These are phyloP conservation scores for Apiotrichum sp. DNA, from an alignment of 1,284 basidiomycete genomes.

Conservation along the genomic window DNA sequence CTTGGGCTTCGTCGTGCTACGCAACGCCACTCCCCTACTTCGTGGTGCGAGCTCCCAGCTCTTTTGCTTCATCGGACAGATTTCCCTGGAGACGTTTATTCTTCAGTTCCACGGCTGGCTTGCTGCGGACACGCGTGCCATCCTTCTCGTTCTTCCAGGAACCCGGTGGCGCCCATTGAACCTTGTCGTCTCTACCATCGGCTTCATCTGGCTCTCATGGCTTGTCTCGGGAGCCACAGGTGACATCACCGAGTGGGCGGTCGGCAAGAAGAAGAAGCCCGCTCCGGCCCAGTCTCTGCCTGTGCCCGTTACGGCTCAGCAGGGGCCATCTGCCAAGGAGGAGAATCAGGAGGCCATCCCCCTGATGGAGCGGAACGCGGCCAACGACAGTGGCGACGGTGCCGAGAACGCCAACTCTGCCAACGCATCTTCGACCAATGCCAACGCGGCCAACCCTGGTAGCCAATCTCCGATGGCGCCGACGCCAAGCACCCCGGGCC, in stretches of 20 bases:
- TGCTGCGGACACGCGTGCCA: conserved; percentile 75
- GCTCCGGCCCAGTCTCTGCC: conserved; percentile 11
- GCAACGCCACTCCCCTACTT: conserved; percentile 66
- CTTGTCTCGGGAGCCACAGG: conserved; percentile 68
- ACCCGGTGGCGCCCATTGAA: conserved; percentile 66
- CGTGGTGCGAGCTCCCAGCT: conserved; percentile 62
- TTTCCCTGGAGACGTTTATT: conserved; percentile 79
- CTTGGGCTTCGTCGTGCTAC: conserved; percentile 62
- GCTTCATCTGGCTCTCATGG: conserved; percentile 74
- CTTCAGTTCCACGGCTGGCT: conserved; percentile 87
- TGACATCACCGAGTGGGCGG: conserved; percentile 65
- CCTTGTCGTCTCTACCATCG: conserved; percentile 63
- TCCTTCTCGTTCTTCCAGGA: conserved; percentile 71
- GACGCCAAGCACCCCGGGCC: neutral
- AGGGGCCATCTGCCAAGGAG: conserved; percentile 5
- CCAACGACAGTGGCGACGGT: neutral
- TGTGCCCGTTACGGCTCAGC: conserved; percentile 20
- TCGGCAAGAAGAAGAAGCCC: conserved; percentile 46
- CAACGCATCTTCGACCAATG: neutral
- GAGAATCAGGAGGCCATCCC: conserved; percentile 44
- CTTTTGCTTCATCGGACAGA: conserved; percentile 74
- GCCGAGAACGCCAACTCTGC: neutral
- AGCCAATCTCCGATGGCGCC: neutral
- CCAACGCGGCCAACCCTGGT: too few relatives aligned
- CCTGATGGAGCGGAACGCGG: conserved; percentile 36